phyloP scores from a whole-genome alignment of 495 filamentous ascomycete genomes.

The Tirmania nivea region DNA sequence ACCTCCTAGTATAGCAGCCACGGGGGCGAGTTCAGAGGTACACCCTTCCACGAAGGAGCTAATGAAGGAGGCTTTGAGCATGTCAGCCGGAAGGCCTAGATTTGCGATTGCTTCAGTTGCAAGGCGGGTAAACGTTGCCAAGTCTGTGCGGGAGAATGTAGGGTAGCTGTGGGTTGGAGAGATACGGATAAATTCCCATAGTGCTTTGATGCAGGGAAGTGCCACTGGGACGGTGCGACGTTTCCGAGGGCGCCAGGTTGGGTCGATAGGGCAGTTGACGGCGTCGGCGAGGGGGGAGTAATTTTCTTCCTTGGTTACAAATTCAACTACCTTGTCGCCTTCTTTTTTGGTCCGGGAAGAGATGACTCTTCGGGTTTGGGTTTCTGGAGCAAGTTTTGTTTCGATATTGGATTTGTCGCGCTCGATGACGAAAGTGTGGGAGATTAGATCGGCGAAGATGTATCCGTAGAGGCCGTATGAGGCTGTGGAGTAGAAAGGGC shows the following conservation, averaged over 20 bases:
- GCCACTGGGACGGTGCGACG: slow-evolving; percentile 29
- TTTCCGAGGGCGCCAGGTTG: slow-evolving; percentile 30
- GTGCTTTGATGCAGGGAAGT: slow-evolving; percentile 16
- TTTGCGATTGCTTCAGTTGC: slow-evolving; percentile 53
- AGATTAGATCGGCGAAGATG: slow-evolving; percentile 77
- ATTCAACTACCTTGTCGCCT: slow-evolving; percentile 50
- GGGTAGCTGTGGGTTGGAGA: neutral
- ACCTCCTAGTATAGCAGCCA: slow-evolving; percentile 74
- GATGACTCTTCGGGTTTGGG: slow-evolving; percentile 53
- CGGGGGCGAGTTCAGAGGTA: slow-evolving; percentile 50
- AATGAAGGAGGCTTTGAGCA: slow-evolving; percentile 54
- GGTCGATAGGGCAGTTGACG: slow-evolving; percentile 32
- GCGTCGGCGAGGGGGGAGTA: slow-evolving; percentile 33
- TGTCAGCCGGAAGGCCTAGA: slow-evolving; percentile 53
- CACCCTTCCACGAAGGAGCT: slow-evolving; percentile 16
- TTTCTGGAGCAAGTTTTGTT: slow-evolving; percentile 43
- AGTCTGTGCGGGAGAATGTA: slow-evolving; percentile 12
- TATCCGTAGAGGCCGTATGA: slow-evolving; percentile 86
- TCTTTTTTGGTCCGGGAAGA: slow-evolving; percentile 51
- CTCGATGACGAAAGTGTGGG: slow-evolving; percentile 64
- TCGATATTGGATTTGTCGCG: slow-evolving; percentile 55
- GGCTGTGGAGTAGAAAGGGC: slow-evolving; percentile 72
- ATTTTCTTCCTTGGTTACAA: slow-evolving; percentile 76
- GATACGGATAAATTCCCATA: slow-evolving; percentile 18
- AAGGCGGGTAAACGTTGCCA: slow-evolving; percentile 38